Evolutionary conservation across 805 yeast species (phyloP), one percentile per base, ranked within the genome.

Genomic region (Saccharomycopsis vini): DNA sequence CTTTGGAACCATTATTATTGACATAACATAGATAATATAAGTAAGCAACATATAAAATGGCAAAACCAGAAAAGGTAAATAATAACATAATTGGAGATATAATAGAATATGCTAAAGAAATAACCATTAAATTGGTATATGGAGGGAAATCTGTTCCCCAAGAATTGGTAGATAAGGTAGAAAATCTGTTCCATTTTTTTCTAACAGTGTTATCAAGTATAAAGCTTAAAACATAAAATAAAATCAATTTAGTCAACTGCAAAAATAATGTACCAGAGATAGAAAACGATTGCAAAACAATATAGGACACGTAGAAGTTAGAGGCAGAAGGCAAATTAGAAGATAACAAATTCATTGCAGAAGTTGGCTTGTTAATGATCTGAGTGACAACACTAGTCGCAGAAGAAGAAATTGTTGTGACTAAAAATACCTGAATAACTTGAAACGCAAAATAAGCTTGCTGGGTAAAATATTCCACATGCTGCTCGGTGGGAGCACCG

Each of bases 81-180:
- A 81, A 61, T 50, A 89, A 62, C 50, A 90, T 81, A 55, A 90
- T 64, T 12, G 98, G 97, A 2, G 97, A 75, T 49, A 83, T 81
- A 47, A 83, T 71, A 3, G 83, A 62, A 56, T 80, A 83, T 0
- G 87, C 73, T 49, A 83, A 68, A 3, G 77, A 64, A 46, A 83
- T 81, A 49, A 80, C 79, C 3, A 80, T 80, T 61, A 83, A 71
- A 57, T 77, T 79, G 48, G 84, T 75, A 58, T 79, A 81, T 3
- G 77, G 67, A n/a, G 94, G 92, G 68, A 79, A 83, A 4, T 73
- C 63, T 1, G 90, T 81, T 46, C 94, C 94, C 85, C 87, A 83
- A 9, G 68, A 61, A 57, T 73, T 67, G 2, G 72, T 48, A 7
- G 76, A 71, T 49, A 83, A 64, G 3, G 62, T 66, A 18, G 67